phyloP scores from a whole-genome alignment of 306 rosid genomes.

The Macrotyloma uniflorum region DNA sequence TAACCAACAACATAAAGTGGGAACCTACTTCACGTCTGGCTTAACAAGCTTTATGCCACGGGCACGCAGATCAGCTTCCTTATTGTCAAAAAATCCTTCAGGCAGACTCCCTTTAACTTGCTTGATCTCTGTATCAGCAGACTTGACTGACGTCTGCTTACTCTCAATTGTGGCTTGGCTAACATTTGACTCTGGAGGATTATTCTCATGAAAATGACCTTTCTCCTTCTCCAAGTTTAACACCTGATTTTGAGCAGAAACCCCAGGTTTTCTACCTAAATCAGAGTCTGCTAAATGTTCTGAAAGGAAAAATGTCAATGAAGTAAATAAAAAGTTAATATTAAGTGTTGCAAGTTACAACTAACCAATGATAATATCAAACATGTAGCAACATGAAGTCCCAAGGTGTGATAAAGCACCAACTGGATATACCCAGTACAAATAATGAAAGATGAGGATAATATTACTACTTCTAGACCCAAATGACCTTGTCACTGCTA shows the following conservation, averaged over 20 bases:
- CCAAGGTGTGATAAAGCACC: conserved; percentile 13
- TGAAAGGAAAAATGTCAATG: conserved; percentile 37
- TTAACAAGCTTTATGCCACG: conserved; percentile 87
- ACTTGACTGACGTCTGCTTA: conserved; percentile 42
- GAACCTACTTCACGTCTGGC: conserved; percentile 90
- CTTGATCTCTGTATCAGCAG: conserved; percentile 57
- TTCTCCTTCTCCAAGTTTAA: conserved; percentile 30
- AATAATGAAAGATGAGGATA: neutral
- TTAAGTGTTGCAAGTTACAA: neutral
- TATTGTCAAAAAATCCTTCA: conserved; percentile 96
- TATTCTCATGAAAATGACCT: conserved; percentile 38
- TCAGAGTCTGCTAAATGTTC: conserved; percentile 49
- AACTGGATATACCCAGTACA: neutral
- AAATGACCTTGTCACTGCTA: conserved; percentile 17
- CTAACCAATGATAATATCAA: neutral
- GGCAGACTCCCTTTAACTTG: conserved; percentile 82
- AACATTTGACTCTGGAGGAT: conserved; percentile 43
- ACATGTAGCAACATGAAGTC: conserved; percentile 10
- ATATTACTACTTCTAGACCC: neutral
- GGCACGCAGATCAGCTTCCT: conserved; percentile 93
- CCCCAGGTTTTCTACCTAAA: conserved; percentile 36
- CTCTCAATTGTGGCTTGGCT: conserved; percentile 43
- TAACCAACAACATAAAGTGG: conserved; percentile 30
- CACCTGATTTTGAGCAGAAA: conserved; percentile 40
- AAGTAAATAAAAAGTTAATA: conserved; percentile 33